Conservation (phyloP, 257 asterid genomes). For the Solanum rostratum region DNA sequence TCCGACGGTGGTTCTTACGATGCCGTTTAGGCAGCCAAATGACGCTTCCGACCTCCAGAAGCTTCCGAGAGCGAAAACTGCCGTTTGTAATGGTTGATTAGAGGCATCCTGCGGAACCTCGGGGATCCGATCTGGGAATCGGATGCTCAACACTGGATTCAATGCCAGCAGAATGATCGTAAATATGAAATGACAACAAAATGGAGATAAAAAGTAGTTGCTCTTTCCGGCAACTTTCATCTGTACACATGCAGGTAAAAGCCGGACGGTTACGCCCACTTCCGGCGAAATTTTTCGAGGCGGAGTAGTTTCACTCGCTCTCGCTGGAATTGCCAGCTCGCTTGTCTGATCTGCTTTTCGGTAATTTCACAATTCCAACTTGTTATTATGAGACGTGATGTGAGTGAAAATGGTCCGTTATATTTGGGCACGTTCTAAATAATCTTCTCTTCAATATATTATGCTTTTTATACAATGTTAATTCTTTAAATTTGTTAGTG, state of each 20-base stretch:
- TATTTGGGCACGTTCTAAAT: not conserved
- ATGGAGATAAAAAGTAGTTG: not conserved
- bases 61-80: constrained; percentile 87
- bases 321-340: not conserved
- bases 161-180: constrained; percentile 15
- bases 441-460: not conserved
- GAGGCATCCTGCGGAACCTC: constrained; percentile 14
- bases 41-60: constrained; percentile 95
- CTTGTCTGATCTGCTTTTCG: not conserved
- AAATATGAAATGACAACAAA: not conserved
- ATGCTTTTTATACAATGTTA: not conserved
- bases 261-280: not conserved
- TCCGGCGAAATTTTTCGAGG: not conserved
- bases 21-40: constrained; percentile 84
- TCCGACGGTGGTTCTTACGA: constrained; percentile 64
- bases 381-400: not conserved
- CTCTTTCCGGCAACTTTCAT: not conserved
- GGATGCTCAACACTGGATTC: constrained; percentile 35
- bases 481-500: not conserved
- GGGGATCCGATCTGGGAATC: constrained; percentile 57
- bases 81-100: constrained; percentile 41
- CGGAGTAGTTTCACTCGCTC: not conserved
- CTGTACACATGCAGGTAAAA: not conserved
- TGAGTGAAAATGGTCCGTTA: not conserved
- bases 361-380: not conserved